phyloP scores from a whole-genome alignment of 2,329 filamentous ascomycete genomes.

The Botrytis tulipae region DNA sequence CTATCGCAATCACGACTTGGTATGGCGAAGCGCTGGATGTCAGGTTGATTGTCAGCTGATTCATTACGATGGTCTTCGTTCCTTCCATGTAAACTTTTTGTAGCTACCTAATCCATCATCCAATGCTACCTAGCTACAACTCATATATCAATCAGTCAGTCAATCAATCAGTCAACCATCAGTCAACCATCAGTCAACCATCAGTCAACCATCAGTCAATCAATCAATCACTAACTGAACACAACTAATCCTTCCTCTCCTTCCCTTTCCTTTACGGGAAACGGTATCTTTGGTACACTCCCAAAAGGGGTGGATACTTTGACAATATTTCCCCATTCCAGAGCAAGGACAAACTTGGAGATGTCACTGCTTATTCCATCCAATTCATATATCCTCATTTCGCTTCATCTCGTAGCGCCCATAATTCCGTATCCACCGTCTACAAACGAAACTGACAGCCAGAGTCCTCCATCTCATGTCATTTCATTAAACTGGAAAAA shows the following conservation, averaged over 20 bases:
- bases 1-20: neutral
- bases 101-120: neutral
- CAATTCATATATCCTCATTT: constrained; percentile 4
- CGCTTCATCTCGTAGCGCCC: neutral
- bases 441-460: neutral
- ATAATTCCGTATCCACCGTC: neutral
- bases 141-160: neutral
- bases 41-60: neutral
- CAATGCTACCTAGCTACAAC: neutral
- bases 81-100: neutral
- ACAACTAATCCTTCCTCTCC: neutral
- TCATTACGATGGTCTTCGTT: neutral
- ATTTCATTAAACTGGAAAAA: neutral
- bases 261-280: neutral
- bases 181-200: neutral
- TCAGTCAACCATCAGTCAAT: neutral
- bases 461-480: neutral
- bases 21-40: neutral
- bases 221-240: neutral
- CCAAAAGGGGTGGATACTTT: neutral
- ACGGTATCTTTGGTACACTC: neutral
- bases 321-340: neutral
- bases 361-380: constrained; percentile 5
- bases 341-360: neutral
- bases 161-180: neutral